Evolutionary conservation across 2,329 filamentous ascomycete species (phyloP).

Genomic region (Botrytis medusae): DNA sequence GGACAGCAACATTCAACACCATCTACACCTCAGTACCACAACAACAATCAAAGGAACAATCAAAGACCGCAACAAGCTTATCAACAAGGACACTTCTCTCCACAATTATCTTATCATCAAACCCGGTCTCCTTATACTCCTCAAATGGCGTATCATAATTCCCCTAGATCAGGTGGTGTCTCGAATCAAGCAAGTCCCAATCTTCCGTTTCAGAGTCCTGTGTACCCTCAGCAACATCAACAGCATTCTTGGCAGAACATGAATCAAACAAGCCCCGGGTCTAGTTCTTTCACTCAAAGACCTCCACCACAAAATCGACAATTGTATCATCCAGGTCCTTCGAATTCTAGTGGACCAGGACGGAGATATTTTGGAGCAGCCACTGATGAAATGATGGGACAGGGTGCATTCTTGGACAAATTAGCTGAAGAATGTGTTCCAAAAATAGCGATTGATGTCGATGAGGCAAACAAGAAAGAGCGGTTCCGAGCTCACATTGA

Average conservation of each 20-base stretch:
- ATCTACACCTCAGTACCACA: conserved; percentile 17
- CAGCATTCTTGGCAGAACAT: conserved; percentile 19
- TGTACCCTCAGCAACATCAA: conserved; percentile 16
- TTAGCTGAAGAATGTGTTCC: conserved; percentile 43
- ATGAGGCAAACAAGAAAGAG: conserved; percentile 71
- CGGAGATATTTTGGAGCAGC: conserved; percentile 25
- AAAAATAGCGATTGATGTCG: conserved; percentile 55
- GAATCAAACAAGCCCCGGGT: conserved; percentile 15
- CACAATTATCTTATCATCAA: conserved; percentile 26
- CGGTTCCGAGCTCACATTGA: conserved; percentile 66
- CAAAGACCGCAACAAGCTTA: conserved; percentile 30
- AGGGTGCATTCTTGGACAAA: conserved; percentile 50
- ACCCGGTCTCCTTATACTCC: conserved; percentile 30
- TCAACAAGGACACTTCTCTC: conserved; percentile 29
- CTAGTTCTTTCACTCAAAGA: conserved; percentile 15
- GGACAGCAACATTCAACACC: conserved; percentile 23
- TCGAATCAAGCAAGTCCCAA: conserved; percentile 27
- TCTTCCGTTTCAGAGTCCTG: conserved; percentile 23
- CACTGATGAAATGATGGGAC: conserved; percentile 49
- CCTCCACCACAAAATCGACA: conserved; percentile 35
- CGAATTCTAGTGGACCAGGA: conserved; percentile 24
- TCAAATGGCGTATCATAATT: conserved; percentile 25
- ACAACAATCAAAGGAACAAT: conserved; percentile 12
- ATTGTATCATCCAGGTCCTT: conserved; percentile 35
- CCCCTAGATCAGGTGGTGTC: conserved; percentile 39